phyloP scores from a whole-genome alignment of 257 asterid genomes.

The Scutellaria baicalensis region DNA sequence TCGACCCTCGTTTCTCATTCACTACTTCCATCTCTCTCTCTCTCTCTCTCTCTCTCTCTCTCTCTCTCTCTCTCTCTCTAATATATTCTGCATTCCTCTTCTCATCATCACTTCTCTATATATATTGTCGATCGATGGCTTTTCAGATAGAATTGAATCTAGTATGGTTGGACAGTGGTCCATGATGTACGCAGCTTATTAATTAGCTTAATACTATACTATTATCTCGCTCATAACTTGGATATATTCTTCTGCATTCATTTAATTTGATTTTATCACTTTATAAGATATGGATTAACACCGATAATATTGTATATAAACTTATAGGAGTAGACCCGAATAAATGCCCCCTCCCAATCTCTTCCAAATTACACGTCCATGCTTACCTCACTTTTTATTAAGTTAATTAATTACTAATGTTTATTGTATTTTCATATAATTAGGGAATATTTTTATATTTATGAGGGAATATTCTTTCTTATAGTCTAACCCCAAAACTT shows the following conservation, averaged over 20 bases:
- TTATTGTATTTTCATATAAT: too few relatives aligned
- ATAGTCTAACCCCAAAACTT: too few relatives aligned
- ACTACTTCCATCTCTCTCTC: conserved; percentile 21
- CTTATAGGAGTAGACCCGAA: background rate
- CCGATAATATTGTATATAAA: background rate
- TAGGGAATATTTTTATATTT: too few relatives aligned
- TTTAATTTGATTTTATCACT: conserved; percentile 19
- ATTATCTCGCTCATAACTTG: background rate
- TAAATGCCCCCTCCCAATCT: background rate
- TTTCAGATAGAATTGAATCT: conserved; percentile 22
- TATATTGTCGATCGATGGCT: background rate
- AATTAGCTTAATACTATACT: background rate
- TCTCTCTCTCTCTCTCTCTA: too few relatives aligned
- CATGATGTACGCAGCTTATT: background rate
- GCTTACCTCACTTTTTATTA: background rate
- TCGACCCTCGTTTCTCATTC: conserved; percentile 20
- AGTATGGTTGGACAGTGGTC: conserved; percentile 15
- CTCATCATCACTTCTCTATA: background rate
- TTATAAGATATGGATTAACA: conserved; percentile 13
- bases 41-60: too few relatives aligned
- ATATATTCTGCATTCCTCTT: background rate
- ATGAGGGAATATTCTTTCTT: too few relatives aligned
- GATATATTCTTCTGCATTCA: conserved; percentile 12
- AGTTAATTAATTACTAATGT: too few relatives aligned
- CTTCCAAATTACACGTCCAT: background rate